These are phyloP conservation scores for Boletus fagicola DNA, from an alignment of 768 basidiomycete species.

Conservation along the genomic window DNA sequence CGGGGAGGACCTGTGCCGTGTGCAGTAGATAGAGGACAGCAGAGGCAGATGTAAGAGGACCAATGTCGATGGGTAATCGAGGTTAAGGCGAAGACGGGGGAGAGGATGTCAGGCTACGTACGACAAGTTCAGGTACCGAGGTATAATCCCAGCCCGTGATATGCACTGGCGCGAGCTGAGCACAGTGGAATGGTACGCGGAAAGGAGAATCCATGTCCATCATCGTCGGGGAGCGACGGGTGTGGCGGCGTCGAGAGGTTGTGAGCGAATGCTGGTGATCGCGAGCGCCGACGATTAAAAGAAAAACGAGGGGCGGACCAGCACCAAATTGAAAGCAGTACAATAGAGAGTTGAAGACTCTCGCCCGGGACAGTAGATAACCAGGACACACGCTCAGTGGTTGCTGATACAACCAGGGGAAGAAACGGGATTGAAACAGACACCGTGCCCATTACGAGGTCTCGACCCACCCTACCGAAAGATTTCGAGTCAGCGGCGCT, in stretches of 20 bases:
- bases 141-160: slow-evolving; percentile 31
- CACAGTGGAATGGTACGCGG: slow-evolving; percentile 29
- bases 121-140: slow-evolving; percentile 25
- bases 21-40: no score
- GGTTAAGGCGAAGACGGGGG: background rate
- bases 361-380: background rate
- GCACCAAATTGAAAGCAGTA: background rate
- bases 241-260: background rate
- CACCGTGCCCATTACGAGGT: slow-evolving; percentile 2
- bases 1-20: slow-evolving; percentile 22
- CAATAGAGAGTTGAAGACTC: background rate
- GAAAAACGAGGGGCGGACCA: background rate
- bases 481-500: background rate
- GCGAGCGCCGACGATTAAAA: background rate
- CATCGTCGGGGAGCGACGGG: background rate
- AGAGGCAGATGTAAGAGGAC: background rate
- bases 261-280: background rate
- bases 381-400: background rate
- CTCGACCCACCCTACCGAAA: background rate
- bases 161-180: slow-evolving; percentile 29
- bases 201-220: slow-evolving; percentile 26
- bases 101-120: slow-evolving; percentile 15
- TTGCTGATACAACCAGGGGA: slow-evolving; percentile 6
- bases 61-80: slow-evolving; percentile 3
- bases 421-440: slow-evolving; percentile 13